Evolutionary conservation across 2,329 filamentous ascomycete genomes (phyloP), one percentile per base, ranked within the genome.

Genomic region (Coniochaeta ligniaria): DNA sequence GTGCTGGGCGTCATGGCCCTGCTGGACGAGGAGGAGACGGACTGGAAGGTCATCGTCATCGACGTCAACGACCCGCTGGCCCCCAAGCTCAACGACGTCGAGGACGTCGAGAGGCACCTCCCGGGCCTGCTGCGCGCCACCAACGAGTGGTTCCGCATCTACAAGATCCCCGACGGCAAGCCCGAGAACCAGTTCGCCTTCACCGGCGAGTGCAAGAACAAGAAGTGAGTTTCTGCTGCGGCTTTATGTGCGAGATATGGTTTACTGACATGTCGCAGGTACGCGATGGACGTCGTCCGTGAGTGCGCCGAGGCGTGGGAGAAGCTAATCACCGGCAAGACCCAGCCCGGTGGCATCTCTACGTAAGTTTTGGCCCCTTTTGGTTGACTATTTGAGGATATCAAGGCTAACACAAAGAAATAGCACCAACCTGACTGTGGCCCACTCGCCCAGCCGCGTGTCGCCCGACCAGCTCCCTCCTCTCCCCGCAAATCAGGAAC

Each of bases 131-230:
- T 99, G 76, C 90, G 95, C 69, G 95, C 95, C 74, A 98, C 94
- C 75, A 99, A 99, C 75, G 95, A 99, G 84, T 99, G 95, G 95
- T 99, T 99, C 92, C 92, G 95, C 78, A 99, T 99, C 87, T 99
- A 99, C 90, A 99, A 99, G 86, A 99, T 99, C 80, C 95, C 95
- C 75, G 95, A 99, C 75, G 95, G 95, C 84, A 99, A 99, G 92
- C 93, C 94, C 72, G 95, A 99, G 90, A 99, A 99, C 88, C 95
- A 98, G 83, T 99, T 99, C 75, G 95, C 95, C 72, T 99, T 99
- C 84, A 97, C 93, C 63, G 95, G 95, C 83, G 95, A 99, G 85
- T 98, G 94, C 91, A 99, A 99, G 90, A 99, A 99, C 89, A 96
- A 93, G 88, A 92, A 90, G 90, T 92, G 69, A 66, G 84, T 69